Base-by-base conservation (phyloP, 352 stramenopile genomes). In the Phytophthora crassamura region DNA sequence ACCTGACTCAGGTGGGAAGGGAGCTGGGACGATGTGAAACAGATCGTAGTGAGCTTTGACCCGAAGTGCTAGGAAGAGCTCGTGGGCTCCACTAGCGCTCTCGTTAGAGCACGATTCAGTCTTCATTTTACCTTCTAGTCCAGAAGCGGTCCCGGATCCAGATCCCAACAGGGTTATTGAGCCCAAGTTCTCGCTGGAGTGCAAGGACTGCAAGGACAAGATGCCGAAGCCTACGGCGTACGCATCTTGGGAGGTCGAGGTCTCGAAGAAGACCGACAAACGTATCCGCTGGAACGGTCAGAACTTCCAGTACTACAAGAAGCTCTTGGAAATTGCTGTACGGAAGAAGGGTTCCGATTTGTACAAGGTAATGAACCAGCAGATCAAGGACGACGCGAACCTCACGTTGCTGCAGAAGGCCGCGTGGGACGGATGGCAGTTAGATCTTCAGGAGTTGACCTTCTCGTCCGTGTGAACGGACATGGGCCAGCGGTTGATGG, bases 291-390 rank as follows among this genome's bases (percentile, higher is more conserved):
- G 53, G 41, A 60, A 45, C 14, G 35, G 28, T 1, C 35, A 64
- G 16, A 64, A 64, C 35, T 56, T 20, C 10, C 45, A 34, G n/a
- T 56, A 56, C n/a, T 64, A 64, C 45, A 40, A 41, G 42, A 54
- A 49, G n/a, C 55, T 55, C 0, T 55, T 63, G 43, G 34, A 55
- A 8, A 22, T 55, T 2, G 43, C 35, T 35, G 39, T 18, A 22
- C 25, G 40, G n/a, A 60, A 51, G 32, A 60, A 45, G 6, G 22
- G 16, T 16, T 1, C 3, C 8, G 41, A 60, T 2, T 9, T 51
- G 16, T 59, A n/a, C 32, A 30, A 60, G 40, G n/a, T 51, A 1
- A 43, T 35, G 52, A 60, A 33, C 20, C 15, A 35, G 30, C n/a
- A 16, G n/a, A 28, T 12, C 35, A 36, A 22, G 30, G 41, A 38